Evolutionary conservation across 805 yeast genomes (phyloP).

Genomic region (Scheffersomyces ergatensis): DNA sequence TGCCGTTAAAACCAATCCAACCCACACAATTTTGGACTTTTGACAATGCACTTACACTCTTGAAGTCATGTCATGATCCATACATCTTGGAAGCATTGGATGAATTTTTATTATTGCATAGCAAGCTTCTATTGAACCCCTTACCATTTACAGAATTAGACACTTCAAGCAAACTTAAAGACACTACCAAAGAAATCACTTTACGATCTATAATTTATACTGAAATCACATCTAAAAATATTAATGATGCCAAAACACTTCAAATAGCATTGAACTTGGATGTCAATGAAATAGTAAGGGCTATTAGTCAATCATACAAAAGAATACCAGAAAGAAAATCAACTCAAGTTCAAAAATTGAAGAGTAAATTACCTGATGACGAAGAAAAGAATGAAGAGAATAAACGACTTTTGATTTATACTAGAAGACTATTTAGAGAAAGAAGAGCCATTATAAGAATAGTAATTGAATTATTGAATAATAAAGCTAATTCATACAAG

Average conservation of each 20-base stretch:
- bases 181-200: slow-evolving; percentile 24
- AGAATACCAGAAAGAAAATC: slow-evolving; percentile 33
- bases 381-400: slow-evolving; percentile 24
- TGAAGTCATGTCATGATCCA: slow-evolving; percentile 27
- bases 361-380: slow-evolving; percentile 33
- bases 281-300: slow-evolving; percentile 46
- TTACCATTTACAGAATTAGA: slow-evolving; percentile 21
- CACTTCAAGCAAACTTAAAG: background rate
- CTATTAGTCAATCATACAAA: slow-evolving; percentile 38
- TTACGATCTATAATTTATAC: slow-evolving; percentile 41
- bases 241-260: slow-evolving; percentile 39
- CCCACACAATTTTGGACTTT: slow-evolving; percentile 41
- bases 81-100: slow-evolving; percentile 35
- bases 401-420: slow-evolving; percentile 32
- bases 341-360: slow-evolving; percentile 19
- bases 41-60: slow-evolving; percentile 32
- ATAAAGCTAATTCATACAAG: slow-evolving; percentile 27
- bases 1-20: slow-evolving; percentile 26
- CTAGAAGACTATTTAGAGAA: slow-evolving; percentile 46
- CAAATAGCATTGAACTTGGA: slow-evolving; percentile 38
- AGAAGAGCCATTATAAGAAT: slow-evolving; percentile 48
- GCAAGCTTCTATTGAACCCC: slow-evolving; percentile 26
- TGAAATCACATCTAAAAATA: slow-evolving; percentile 28
- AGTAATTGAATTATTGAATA: slow-evolving; percentile 45
- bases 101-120: slow-evolving; percentile 35